These are phyloP conservation scores for Cutaneotrichosporon sp. DNA, from an alignment of 1,284 basidiomycete species.

Conservation along the genomic window DNA sequence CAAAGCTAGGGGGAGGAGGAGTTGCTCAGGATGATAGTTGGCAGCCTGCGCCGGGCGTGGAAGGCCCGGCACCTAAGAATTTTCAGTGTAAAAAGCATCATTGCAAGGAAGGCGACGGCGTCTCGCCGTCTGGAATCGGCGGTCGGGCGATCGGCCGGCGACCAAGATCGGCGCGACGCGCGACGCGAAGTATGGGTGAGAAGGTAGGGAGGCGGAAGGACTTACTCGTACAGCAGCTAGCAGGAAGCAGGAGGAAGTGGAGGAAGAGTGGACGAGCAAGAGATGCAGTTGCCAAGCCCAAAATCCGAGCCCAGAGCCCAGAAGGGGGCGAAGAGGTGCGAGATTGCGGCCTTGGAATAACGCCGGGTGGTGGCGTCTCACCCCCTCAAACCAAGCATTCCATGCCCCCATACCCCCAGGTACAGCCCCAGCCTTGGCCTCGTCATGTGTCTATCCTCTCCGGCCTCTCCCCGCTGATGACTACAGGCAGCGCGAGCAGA, in stretches of 20 bases:
- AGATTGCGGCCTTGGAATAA: neutral
- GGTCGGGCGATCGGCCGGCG: too few relatives aligned
- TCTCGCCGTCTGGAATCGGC: too few relatives aligned
- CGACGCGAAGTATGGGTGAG: neutral
- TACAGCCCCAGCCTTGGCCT: neutral
- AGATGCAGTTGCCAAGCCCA: neutral
- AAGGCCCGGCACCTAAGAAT: slow-evolving; percentile 1
- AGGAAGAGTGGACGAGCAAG: neutral
- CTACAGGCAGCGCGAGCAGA: too few relatives aligned
- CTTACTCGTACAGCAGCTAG: too few relatives aligned
- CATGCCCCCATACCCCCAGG: too few relatives aligned
- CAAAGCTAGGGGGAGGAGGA: neutral
- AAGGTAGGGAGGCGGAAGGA: neutral
- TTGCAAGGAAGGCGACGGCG: neutral
- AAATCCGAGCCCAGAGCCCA: too few relatives aligned
- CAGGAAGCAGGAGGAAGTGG: neutral
- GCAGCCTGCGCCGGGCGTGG: slow-evolving; percentile 4
- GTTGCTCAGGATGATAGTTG: slow-evolving; percentile 10
- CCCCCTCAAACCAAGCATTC: neutral
- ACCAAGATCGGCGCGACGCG: neutral
- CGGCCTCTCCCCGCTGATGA: too few relatives aligned
- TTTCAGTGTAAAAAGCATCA: slow-evolving; percentile 16
- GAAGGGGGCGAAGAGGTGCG: neutral
- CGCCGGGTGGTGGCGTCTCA: neutral
- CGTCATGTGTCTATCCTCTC: too few relatives aligned